Percentiles rank a stretch among this genome's conserved stretches.
Evolutionary conservation across 2,329 filamentous ascomycete genomes (phyloP).

Genomic region (Trichoderma sp.): DNA sequence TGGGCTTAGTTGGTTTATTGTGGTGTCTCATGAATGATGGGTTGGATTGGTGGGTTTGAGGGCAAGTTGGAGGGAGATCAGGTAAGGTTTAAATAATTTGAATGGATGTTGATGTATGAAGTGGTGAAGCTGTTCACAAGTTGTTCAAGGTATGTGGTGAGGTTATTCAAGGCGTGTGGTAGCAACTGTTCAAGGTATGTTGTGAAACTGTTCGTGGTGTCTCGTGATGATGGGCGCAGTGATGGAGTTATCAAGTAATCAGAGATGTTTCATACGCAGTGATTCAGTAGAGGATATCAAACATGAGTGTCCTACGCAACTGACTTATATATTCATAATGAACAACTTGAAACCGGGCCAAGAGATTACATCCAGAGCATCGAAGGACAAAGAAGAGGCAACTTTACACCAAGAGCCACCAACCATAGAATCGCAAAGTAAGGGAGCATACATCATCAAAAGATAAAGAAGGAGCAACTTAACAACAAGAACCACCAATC

Average conservation of each 20-base stretch:
- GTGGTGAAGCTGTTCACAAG: not conserved
- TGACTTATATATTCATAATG: not conserved
- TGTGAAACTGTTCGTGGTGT: not conserved
- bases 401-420: no score
- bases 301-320: not conserved
- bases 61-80: not conserved
- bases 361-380: not conserved
- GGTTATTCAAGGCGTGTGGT: not conserved
- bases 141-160: no score
- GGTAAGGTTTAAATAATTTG: not conserved
- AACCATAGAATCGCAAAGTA: no score
- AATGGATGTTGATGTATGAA: not conserved
- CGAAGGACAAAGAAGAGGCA: not conserved
- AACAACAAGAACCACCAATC: not conserved
- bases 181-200: not conserved
- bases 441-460: not conserved
- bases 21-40: not conserved
- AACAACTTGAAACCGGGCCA: not conserved
- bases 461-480: not conserved
- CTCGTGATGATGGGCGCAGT: not conserved
- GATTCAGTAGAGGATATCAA: not conserved
- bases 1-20: not conserved
- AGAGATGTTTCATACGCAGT: not conserved
- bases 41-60: not conserved
- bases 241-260: not conserved